Conservation (phyloP, 495 filamentous ascomycete genomes). For the Aspergillus heteromorphus region DNA sequence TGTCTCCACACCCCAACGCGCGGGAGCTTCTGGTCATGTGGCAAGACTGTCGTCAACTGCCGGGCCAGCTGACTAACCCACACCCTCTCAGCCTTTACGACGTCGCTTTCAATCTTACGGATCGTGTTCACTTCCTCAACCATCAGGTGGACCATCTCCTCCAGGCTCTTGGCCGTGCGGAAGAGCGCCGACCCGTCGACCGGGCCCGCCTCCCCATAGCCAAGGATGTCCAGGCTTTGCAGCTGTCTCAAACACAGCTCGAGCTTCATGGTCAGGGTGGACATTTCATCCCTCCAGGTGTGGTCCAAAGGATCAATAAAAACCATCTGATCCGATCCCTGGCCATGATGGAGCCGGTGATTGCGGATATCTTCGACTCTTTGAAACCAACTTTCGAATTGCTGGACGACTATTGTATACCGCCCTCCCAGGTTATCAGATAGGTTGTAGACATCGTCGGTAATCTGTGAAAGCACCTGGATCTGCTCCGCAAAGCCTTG, state of each 20-base stretch:
- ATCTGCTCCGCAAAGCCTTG: conserved; percentile 36
- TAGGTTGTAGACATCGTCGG: conserved; percentile 40
- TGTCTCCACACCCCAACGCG: conserved; percentile 13
- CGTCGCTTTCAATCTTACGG: conserved; percentile 34
- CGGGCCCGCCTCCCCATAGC: conserved; percentile 28
- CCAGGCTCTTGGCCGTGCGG: conserved; percentile 24
- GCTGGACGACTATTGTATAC: conserved; percentile 27
- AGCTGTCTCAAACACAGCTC: conserved; percentile 37
- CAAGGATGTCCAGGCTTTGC: conserved; percentile 32
- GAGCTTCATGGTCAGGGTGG: conserved; percentile 31
- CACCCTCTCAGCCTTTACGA: conserved; percentile 33
- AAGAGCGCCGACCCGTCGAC: conserved; percentile 31
- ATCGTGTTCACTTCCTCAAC: conserved; percentile 40
- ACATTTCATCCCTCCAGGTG: conserved; percentile 39
- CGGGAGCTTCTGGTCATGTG: conserved; percentile 4
- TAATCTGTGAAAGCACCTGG: conserved; percentile 36
- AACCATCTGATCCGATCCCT: conserved; percentile 7
- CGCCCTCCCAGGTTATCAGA: conserved; percentile 21
- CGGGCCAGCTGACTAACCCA: conserved; percentile 32
- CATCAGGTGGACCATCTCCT: conserved; percentile 34
- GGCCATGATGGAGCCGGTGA: conserved; percentile 7
- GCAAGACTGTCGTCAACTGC: conserved; percentile 17
- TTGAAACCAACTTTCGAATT: conserved; percentile 44
- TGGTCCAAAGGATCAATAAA: conserved; percentile 41
- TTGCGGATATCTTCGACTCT: conserved; percentile 28